A percentile compares a stretch with the other conserved stretches of the same genome.
These are phyloP conservation scores for Fusarium tuaranense DNA, from an alignment of 2,329 filamentous ascomycete genomes.

Conservation along the genomic window DNA sequence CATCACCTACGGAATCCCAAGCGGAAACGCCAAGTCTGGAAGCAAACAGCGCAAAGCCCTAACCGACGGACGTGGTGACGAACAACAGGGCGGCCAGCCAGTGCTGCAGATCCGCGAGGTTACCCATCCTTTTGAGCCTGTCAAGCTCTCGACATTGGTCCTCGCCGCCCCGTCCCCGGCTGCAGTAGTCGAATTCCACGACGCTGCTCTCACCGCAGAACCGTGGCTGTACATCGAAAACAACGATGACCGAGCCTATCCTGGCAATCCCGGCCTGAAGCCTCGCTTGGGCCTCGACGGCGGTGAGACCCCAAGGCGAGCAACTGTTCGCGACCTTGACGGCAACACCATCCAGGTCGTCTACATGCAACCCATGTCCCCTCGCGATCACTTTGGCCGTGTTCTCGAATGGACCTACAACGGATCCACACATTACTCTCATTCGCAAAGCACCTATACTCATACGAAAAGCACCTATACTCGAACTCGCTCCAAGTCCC, in stretches of 20 bases:
- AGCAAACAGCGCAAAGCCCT: slow-evolving; percentile 33
- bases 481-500: slow-evolving; percentile 39
- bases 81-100: slow-evolving; percentile 40
- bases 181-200: slow-evolving; percentile 78
- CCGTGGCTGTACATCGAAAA: slow-evolving; percentile 58
- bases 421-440: slow-evolving; percentile 46
- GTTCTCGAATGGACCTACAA: slow-evolving; percentile 64
- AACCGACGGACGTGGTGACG: slow-evolving; percentile 38
- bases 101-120: slow-evolving; percentile 61
- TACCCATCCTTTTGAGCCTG: slow-evolving; percentile 52
- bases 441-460: not conserved
- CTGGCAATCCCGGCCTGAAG: slow-evolving; percentile 29
- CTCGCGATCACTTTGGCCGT: slow-evolving; percentile 54
- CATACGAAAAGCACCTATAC: slow-evolving; percentile 3
- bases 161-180: slow-evolving; percentile 75
- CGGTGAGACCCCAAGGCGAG: slow-evolving; percentile 50
- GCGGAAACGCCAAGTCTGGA: slow-evolving; percentile 27
- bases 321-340: slow-evolving; percentile 80
- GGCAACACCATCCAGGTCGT: slow-evolving; percentile 87
- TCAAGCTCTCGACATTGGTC: slow-evolving; percentile 64
- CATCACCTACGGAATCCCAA: slow-evolving; percentile 54
- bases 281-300: slow-evolving; percentile 50
- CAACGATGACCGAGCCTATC: slow-evolving; percentile 37
- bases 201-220: slow-evolving; percentile 73
- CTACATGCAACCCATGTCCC: slow-evolving; percentile 54